Percentiles rank a stretch among this genome's conserved stretches.
Conservation (phyloP, 345 rosid species). For the Pistacia integerrima region DNA sequence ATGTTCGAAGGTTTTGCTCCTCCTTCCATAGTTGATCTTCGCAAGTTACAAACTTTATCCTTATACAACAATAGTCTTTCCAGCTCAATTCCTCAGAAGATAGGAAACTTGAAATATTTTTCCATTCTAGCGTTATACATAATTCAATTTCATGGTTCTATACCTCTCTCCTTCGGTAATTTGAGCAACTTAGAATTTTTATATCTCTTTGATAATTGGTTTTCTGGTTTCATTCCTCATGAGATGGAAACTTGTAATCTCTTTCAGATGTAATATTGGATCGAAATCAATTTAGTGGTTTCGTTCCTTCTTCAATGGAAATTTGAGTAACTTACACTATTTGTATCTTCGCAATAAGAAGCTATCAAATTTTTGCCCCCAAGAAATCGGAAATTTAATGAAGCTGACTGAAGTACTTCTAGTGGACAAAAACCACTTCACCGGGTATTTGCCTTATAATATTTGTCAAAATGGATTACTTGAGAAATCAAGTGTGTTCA, state of each 20-base stretch:
- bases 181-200: too few species aligned
- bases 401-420: neutral
- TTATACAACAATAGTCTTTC: neutral
- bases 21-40: too few species aligned
- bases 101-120: slow-evolving; percentile 27
- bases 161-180: neutral
- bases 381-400: neutral
- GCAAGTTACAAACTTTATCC: neutral
- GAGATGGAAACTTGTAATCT: too few species aligned
- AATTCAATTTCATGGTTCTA: slow-evolving; percentile 13
- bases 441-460: too few species aligned
- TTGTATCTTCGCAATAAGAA: fast-evolving
- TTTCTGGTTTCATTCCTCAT: too few species aligned
- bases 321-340: neutral
- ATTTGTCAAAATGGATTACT: too few species aligned
- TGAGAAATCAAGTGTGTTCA: too few species aligned
- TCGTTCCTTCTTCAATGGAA: too few species aligned
- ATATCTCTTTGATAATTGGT: too few species aligned
- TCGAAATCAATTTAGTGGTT: too few species aligned
- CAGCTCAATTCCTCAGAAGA: slow-evolving; percentile 23
- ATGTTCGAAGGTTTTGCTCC: too few species aligned
- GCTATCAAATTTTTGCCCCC: slow-evolving; percentile 3
- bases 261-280: too few species aligned
- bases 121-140: neutral
- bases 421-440: neutral